Evolutionary conservation across 2,329 filamentous ascomycete species (phyloP).

Genomic region (Colletotrichum tabaci): DNA sequence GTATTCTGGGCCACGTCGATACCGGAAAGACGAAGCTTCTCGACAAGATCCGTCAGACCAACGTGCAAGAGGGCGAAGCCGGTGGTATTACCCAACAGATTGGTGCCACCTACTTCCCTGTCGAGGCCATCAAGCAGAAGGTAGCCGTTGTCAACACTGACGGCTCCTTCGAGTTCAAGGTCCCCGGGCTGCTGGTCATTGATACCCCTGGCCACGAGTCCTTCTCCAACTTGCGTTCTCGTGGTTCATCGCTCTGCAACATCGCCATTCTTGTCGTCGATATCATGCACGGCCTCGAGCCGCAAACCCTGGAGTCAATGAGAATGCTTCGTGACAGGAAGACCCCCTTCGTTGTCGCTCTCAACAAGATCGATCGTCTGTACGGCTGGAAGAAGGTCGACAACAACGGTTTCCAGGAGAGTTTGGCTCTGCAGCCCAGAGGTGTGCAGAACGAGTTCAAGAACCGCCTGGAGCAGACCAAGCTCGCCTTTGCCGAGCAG

Average conservation of each 20-base stretch:
- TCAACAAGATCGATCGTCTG: constrained; percentile 99
- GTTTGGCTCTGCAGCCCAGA: constrained; percentile 89
- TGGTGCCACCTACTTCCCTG: constrained; percentile 98
- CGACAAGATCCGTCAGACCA: constrained; percentile 98
- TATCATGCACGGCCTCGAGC: constrained; percentile 99
- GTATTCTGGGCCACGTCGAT: constrained; percentile 99
- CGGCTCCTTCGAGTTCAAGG: constrained; percentile 93
- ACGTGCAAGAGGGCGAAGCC: constrained; percentile 98
- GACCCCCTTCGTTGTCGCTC: constrained; percentile 97
- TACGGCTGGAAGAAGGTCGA: constrained; percentile 99
- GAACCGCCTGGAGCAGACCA: constrained; percentile 90
- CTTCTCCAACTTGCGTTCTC: constrained; percentile 96
- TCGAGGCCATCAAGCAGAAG: constrained; percentile 93
- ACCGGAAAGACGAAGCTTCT: constrained; percentile 99
- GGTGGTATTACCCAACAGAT: constrained; percentile 99
- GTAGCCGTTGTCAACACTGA: constrained; percentile 94
- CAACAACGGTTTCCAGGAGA: constrained; percentile 98
- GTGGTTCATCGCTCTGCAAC: constrained; percentile 98
- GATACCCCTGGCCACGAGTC: constrained; percentile 99
- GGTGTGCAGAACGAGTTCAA: constrained; percentile 95
- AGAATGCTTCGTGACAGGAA: constrained; percentile 91
- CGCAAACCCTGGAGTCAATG: constrained; percentile 98
- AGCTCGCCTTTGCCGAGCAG: constrained; percentile 94
- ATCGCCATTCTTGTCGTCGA: constrained; percentile 99
- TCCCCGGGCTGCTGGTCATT: constrained; percentile 95